These are phyloP conservation scores for Paramyrothecium sp. DNA, from an alignment of 2,329 filamentous ascomycete genomes.

Conservation along the genomic window DNA sequence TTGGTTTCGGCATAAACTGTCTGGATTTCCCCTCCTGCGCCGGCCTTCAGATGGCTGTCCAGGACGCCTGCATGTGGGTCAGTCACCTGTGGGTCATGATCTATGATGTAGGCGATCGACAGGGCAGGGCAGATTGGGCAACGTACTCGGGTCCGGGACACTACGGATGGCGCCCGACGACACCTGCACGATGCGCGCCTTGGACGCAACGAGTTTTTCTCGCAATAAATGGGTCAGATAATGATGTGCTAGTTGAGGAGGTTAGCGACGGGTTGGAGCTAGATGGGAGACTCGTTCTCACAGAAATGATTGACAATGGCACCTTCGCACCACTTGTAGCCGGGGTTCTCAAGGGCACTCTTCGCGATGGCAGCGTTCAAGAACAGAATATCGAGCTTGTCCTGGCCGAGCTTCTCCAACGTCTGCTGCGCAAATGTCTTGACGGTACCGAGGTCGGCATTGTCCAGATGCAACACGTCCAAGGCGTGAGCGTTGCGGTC, in stretches of 20 bases:
- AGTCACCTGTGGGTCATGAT: conserved; percentile 2
- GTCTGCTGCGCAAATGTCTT: conserved; percentile 44
- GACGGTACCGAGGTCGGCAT: conserved; percentile 42
- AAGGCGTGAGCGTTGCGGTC: conserved; percentile 38
- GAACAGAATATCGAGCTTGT: conserved; percentile 46
- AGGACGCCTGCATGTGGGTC: conserved; percentile 25
- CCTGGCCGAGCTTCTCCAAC: conserved; percentile 37
- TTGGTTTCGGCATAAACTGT: conserved; percentile 43
- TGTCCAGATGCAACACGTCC: conserved; percentile 46
- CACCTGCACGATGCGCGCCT: conserved; percentile 46
- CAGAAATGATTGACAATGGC: conserved; percentile 53
- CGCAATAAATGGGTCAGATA: conserved; percentile 49
- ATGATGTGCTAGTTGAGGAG: conserved; percentile 42
- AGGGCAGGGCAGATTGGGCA: neutral
- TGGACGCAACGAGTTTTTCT: conserved; percentile 44
- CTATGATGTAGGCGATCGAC: neutral
- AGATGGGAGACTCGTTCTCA: conserved; percentile 20
- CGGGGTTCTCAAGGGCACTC: conserved; percentile 28
- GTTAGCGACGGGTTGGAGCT: neutral
- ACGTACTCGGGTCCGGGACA: conserved; percentile 36
- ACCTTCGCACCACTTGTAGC: conserved; percentile 48
- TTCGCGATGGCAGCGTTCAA: conserved; percentile 47
- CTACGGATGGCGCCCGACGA: conserved; percentile 47
- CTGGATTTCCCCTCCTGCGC: conserved; percentile 26
- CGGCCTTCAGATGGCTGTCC: conserved; percentile 36